These are phyloP conservation scores for Bipolaris gigantea DNA, from an alignment of 2,329 filamentous ascomycete genomes.

Conservation along the genomic window DNA sequence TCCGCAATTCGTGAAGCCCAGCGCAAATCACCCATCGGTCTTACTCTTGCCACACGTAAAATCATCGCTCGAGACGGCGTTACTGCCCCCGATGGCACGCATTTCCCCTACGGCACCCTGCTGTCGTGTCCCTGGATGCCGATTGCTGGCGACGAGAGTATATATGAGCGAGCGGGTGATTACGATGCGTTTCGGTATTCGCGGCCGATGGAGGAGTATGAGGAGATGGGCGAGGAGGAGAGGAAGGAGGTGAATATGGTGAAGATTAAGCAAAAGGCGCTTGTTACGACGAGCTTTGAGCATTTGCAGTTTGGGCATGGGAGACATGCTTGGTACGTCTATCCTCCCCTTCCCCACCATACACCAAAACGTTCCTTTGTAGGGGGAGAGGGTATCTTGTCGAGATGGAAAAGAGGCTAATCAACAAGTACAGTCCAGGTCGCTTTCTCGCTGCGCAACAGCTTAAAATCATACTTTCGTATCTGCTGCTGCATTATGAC, in stretches of 20 bases:
- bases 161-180: conserved; percentile 18
- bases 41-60: conserved; percentile 53
- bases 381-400: too few relatives aligned
- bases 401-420: too few relatives aligned
- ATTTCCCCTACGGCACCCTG: conserved; percentile 21
- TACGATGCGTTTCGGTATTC: conserved; percentile 34
- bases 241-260: conserved; percentile 22
- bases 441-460: conserved; percentile 45
- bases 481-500: conserved; percentile 46
- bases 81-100: conserved; percentile 69
- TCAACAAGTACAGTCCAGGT: conserved; percentile 31
- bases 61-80: conserved; percentile 71
- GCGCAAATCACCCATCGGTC: conserved; percentile 53
- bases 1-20: conserved; percentile 59
- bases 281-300: conserved; percentile 57
- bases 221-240: conserved; percentile 20
- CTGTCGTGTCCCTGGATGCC: conserved; percentile 24
- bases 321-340: conserved; percentile 48
- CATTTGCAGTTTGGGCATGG: conserved; percentile 62
- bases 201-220: conserved; percentile 23
- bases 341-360: background rate
- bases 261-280: conserved; percentile 49
- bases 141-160: conserved; percentile 20
- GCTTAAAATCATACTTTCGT: conserved; percentile 44
- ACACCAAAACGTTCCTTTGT: too few relatives aligned